Evolutionary conservation across 2,329 filamentous ascomycete species (phyloP).

Genomic region (Cercospora sojina): DNA sequence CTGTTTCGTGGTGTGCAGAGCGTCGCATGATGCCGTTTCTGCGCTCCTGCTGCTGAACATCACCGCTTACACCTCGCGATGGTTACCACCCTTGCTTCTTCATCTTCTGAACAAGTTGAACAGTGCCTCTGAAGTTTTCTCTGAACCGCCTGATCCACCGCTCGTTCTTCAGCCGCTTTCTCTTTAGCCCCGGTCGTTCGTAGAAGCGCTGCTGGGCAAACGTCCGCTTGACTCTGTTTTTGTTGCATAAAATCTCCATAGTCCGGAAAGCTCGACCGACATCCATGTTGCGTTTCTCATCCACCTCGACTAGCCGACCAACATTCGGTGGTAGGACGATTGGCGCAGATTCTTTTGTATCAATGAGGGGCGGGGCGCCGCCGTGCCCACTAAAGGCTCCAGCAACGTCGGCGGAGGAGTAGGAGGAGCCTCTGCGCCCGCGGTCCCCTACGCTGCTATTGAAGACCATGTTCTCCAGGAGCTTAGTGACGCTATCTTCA

Average conservation of each 20-base stretch:
- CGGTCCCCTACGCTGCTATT: not conserved
- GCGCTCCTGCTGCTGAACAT: not conserved
- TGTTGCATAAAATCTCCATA: conserved; percentile 46
- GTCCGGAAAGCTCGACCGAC: conserved; percentile 49
- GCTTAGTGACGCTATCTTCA: conserved; percentile 22
- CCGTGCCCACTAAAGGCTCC: not conserved
- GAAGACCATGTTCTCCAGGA: conserved; percentile 16
- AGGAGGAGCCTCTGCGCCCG: not conserved
- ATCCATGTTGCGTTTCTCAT: conserved; percentile 42
- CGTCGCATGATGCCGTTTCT: not conserved
- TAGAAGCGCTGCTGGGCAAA: conserved; percentile 64
- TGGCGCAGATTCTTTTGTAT: conserved; percentile 14
- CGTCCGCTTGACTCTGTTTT: conserved; percentile 61
- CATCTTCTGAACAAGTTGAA: conserved; percentile 66
- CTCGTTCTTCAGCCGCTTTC: conserved; percentile 70
- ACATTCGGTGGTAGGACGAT: conserved; percentile 42
- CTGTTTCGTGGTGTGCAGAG: not conserved
- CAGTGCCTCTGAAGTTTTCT: conserved; percentile 64
- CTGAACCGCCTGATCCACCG: conserved; percentile 70
- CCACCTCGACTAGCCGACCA: conserved; percentile 44
- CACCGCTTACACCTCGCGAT: not conserved
- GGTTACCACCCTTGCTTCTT: conserved; percentile 73
- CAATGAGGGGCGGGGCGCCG: not conserved
- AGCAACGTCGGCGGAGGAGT: not conserved
- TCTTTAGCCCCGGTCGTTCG: conserved; percentile 72